Conservation (phyloP, 257 asterid species). For the Solanum tarapatanum region DNA sequence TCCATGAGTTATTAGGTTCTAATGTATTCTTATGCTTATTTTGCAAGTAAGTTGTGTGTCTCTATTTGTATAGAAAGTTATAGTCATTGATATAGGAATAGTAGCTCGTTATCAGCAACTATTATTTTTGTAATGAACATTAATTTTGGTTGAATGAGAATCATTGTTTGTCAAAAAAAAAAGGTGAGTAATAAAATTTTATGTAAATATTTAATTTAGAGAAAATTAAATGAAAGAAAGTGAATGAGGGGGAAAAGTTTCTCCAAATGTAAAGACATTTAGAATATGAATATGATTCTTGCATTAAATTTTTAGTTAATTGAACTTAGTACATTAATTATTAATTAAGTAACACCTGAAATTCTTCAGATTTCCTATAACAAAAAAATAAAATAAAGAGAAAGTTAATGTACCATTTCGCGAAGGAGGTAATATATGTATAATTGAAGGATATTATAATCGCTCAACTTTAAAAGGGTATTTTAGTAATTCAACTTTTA, state of each 20-base stretch:
- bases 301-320: background rate
- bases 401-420: background rate
- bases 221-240: background rate
- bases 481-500: background rate
- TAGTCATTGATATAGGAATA: no score
- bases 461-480: background rate
- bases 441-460: background rate
- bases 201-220: background rate
- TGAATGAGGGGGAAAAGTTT: background rate
- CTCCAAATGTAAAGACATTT: background rate
- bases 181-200: background rate
- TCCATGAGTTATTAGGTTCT: no score
- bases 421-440: background rate
- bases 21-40: no score
- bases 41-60: no score
- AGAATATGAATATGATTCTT: background rate
- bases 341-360: background rate
- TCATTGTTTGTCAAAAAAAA: background rate
- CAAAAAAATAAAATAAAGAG: background rate
- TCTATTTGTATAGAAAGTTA: no score
- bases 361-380: background rate
- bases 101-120: no score
- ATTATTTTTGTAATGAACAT: no score
- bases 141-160: background rate
- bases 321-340: background rate